Evolutionary conservation across 2,329 filamentous ascomycete species (phyloP), one percentile per base, ranked within the genome.

Genomic region (Alternaria sp.): DNA sequence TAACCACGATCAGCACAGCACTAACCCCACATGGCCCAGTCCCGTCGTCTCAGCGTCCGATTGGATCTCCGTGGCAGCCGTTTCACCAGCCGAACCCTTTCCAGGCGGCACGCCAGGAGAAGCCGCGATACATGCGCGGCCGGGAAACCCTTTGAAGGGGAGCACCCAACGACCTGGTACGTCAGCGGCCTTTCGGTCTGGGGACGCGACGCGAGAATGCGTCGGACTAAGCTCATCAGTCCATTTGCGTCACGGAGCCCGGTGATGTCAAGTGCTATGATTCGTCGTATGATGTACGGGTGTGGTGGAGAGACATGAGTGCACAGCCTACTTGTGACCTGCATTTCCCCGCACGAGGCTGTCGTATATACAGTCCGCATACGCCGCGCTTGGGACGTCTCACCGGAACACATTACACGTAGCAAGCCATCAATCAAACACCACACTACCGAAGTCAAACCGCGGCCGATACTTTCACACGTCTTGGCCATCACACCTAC

Each of bases 211-310:
- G 69, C 75, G 70, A 74, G 62, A 70, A 76, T 69, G 65, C 56
- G 61, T 70, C 74, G 72, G 74, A 70, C 69, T 66, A 69, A 68
- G 23, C 55, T 44, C 57, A 46, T 61, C 57, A 57, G 55, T 44
- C 40, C 57, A 54, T 59, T 52, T 61, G 59, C 23, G 51, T 49
- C 54, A 44, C 61, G 61, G 52, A 51, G 55, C 45, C 40, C 43
- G 40, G 59, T 57, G 55, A 62, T 55, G 65, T 68, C 64, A 66
- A 61, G 63, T 73, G 65, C 58, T 71, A 66, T 77, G 73, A 77
- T 78, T 75, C 70, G 75, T 77, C 72, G 76, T 64, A 59, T 74
- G 74, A 77, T 61, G 51, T 66, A 65, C 64, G 68, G 62, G 56
- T 51, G 54, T 62, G 56, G 73, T 76, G 71, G 72, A 61, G 73